Evolutionary conservation across 2,329 filamentous ascomycete species (phyloP), one percentile per base, ranked within the genome.

Genomic region (Atkinsonella texensis): DNA sequence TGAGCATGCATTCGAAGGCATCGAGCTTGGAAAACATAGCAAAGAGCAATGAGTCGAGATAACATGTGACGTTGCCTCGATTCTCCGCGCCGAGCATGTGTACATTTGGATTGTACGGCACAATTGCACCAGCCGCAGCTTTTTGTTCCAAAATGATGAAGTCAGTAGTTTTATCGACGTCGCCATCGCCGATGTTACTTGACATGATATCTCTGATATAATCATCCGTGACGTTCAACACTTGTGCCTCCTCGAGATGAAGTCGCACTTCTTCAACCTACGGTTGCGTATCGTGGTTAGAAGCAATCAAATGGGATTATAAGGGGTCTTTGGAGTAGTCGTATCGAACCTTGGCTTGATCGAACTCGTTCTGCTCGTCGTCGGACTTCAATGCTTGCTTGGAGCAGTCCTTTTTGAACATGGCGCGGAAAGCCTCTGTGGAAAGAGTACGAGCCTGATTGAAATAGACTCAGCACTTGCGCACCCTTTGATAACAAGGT

Each of bases 1-100:
- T 90, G 35, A 96, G 74, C 75, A 97, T 95, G 47, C 86, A 88
- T 66, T 97, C 91, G 65, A 95, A 98, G 56, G 86, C 90, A 58
- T 89, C 85, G 39, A 96, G 75, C 54, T 87, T 84, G 17, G 87
- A 86, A 65, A 97, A 97, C 89, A 98, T 96, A 65, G 91, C 86
- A 65, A 96, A 97, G 1, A 98, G 76, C 20, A 97, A 71, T 0
- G 91, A 79, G 65, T 97, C 93, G 15, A 97, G 74, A 65, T 94
- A 97, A 70, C 93, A 98, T n/a, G 91, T 97, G 38, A 95, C 89
- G 46, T 80, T 81, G 44, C 84, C 77, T 46, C 89, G 77, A 63
- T 98, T 98, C 59, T 88, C 85, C 12, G 93, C 91, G 7, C 93
- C 93, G 4, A 88, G 71, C 72, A 97, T 82, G 52, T 78, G 77